Percentiles rank a stretch among this genome's conserved stretches.
Conservation (phyloP, 805 yeast genomes). For the Saturnispora dispora region DNA sequence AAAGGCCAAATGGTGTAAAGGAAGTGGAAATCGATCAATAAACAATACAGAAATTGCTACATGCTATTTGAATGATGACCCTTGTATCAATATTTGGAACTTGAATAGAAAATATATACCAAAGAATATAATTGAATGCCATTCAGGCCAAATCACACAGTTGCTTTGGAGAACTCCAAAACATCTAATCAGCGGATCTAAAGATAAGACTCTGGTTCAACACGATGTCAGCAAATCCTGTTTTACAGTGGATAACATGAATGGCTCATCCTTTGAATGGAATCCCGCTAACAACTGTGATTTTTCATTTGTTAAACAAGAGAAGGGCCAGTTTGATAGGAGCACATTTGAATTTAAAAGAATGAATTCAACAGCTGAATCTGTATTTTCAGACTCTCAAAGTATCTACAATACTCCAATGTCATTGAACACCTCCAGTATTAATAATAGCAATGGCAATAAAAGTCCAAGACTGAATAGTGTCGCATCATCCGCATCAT, state of each 20-base stretch:
- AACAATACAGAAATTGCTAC: constrained; percentile 62
- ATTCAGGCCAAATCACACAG: constrained; percentile 45
- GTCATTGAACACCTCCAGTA: background rate
- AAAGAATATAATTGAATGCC: constrained; percentile 40
- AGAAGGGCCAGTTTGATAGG: constrained; percentile 33
- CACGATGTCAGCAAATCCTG: constrained; percentile 38
- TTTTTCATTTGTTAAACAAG: constrained; percentile 45
- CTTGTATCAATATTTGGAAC: constrained; percentile 60
- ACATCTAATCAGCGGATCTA: constrained; percentile 40
- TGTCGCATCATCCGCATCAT: constrained; percentile 2
- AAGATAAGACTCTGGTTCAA: constrained; percentile 40
- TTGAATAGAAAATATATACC: constrained; percentile 69
- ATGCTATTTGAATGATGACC: constrained; percentile 65
- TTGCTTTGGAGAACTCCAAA: constrained; percentile 43
- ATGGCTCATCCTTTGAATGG: constrained; percentile 51
- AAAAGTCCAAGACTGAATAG: constrained; percentile 3
- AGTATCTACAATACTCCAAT: background rate
- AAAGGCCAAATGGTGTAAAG: constrained; percentile 60
- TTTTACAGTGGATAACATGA: constrained; percentile 40
- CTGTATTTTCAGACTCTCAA: background rate
- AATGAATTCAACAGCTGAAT: constrained; percentile 7
- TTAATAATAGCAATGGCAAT: background rate
- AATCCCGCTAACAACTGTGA: constrained; percentile 35
- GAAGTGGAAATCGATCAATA: constrained; percentile 32
- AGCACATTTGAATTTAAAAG: constrained; percentile 10